Base-by-base conservation (phyloP, 2,329 filamentous ascomycete species). In the Colletotrichum somersetense region DNA sequence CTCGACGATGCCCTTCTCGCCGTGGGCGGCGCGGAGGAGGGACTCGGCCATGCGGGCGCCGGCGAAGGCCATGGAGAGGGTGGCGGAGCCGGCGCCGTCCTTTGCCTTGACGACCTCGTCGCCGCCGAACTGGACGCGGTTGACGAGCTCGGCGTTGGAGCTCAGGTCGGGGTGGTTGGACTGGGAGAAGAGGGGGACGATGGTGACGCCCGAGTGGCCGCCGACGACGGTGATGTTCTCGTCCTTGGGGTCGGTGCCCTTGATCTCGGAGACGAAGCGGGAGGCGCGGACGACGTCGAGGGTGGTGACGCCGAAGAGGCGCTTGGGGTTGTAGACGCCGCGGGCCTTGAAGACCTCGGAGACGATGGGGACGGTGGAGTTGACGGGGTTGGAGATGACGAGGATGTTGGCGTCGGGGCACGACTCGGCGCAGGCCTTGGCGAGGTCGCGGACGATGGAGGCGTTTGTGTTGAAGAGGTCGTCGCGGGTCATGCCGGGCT, bases 381-480 rank as follows among this genome's bases (percentile, higher is more conserved):
- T 99, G 88, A 99, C 95, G 75, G 96, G 96, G 92, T 99, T 99
- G 85, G 95, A 91, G 87, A 99, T 99, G 89, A 99, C 91, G 82
- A 98, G 91, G 84, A 98, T 89, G 87, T 97, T 97, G 85, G 96
- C 96, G 76, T 98, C 89, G 80, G 96, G 96, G 82, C 92, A 90
- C 78, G 93, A 90, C 80, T 97, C 91, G 80, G 96, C 96, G 81
- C 91, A 91, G 80, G 95, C 95, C 91, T 97, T 97, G 87, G 96
- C 95, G 77, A 99, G 91, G 86, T 98, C 96, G 82, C 96, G 95
- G 83, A 99, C 96, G 84, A 99, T 99, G 83, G 94, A 97, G 85
- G 96, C 96, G 86, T 99, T 99, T 90, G 96, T 99, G 92, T 98
- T 98, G 95, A 99, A 99, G 76, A 99, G 92, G 84, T 99, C 96